phyloP scores from a whole-genome alignment of 83 land plant genomes.

The Larix sibirica region DNA sequence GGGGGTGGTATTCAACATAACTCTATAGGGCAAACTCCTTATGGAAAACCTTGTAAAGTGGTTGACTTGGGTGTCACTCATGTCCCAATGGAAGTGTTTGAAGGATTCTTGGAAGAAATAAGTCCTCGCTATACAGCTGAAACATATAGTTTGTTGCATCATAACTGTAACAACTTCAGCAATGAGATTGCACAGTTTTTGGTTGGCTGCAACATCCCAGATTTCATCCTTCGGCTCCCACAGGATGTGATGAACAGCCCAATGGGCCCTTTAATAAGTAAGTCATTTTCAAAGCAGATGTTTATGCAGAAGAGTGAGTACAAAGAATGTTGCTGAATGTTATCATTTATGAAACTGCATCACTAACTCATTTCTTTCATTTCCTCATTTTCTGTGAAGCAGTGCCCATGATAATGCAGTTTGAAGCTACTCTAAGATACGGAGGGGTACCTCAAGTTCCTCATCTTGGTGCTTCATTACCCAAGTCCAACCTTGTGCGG shows the following conservation, averaged over 20 bases:
- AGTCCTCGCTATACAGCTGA: conserved; percentile 85
- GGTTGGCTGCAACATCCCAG: conserved; percentile 79
- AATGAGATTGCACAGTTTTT: conserved; percentile 92
- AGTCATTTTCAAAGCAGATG: conserved; percentile 23
- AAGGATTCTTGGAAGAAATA: conserved; percentile 83
- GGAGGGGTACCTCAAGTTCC: conserved; percentile 90
- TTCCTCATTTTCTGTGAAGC: conserved; percentile 22
- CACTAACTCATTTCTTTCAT: background rate
- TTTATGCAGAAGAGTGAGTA: background rate
- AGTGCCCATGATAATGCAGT: conserved; percentile 94
- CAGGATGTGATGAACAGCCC: conserved; percentile 90
- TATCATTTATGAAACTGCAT: background rate
- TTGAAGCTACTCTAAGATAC: conserved; percentile 78
- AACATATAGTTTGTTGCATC: conserved; percentile 73
- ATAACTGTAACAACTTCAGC: conserved; percentile 97
- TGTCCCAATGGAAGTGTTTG: conserved; percentile 89
- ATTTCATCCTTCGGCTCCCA: conserved; percentile 80
- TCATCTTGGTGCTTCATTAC: conserved; percentile 36
- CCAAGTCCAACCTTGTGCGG: conserved; percentile 16
- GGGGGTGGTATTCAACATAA: conserved; percentile 81
- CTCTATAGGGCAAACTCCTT: conserved; percentile 70
- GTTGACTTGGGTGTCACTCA: conserved; percentile 87
- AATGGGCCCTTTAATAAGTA: conserved; percentile 85
- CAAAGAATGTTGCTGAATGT: background rate
- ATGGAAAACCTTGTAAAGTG: conserved; percentile 76